Conservation (phyloP, 148 eudicot species). For the Cornus controversa region DNA sequence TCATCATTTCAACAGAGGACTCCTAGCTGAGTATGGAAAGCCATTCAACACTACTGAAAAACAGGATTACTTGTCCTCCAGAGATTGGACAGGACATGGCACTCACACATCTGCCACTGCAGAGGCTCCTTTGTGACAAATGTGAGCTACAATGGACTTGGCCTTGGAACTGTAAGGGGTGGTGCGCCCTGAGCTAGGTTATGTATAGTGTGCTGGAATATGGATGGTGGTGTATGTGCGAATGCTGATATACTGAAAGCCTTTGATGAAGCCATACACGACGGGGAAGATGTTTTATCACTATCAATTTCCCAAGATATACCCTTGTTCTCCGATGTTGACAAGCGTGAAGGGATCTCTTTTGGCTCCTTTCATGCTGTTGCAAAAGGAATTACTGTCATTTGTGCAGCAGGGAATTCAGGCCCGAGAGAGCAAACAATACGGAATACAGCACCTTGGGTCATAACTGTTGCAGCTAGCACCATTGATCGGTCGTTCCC, state of each 20-base stretch:
- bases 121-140: slow-evolving; percentile 16
- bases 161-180: slow-evolving; percentile 26
- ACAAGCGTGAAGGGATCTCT: slow-evolving; percentile 14
- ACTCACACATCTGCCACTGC: slow-evolving; percentile 27
- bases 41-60: slow-evolving; percentile 4
- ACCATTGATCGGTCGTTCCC: slow-evolving; percentile 28
- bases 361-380: slow-evolving; percentile 34
- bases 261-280: slow-evolving; percentile 30
- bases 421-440: slow-evolving; percentile 24
- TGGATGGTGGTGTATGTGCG: background rate
- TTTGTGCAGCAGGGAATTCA: slow-evolving; percentile 22
- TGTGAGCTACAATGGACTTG: slow-evolving; percentile 21
- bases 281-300: slow-evolving; percentile 22
- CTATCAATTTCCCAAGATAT: slow-evolving; percentile 8
- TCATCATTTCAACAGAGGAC: slow-evolving; percentile 16
- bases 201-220: slow-evolving; percentile 29
- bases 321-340: slow-evolving; percentile 17
- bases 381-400: slow-evolving; percentile 22
- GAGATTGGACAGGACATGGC: slow-evolving; percentile 33
- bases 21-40: slow-evolving; percentile 1
- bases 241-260: slow-evolving; percentile 25
- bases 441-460: slow-evolving; percentile 27
- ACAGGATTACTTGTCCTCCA: slow-evolving; percentile 15
- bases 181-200: slow-evolving; percentile 27
- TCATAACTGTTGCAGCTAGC: slow-evolving; percentile 30